Evolutionary conservation across 495 filamentous ascomycete genomes (phyloP).

Genomic region (Lophiostoma macrostomum): DNA sequence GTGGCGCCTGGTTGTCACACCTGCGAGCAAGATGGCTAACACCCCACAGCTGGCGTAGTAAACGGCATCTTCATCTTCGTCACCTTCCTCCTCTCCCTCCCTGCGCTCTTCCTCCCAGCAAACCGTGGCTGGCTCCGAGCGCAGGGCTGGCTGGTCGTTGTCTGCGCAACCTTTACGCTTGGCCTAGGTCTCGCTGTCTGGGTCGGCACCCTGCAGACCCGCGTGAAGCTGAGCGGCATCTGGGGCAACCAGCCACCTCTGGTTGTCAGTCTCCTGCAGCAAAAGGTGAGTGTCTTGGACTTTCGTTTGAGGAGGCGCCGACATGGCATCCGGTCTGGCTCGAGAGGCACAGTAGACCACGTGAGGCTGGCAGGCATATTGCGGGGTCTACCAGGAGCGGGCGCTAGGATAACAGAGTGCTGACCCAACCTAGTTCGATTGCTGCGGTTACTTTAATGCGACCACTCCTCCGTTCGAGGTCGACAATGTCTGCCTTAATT

Average conservation of each 20-base stretch:
- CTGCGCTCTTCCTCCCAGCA: slow-evolving; percentile 38
- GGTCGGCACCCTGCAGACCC: slow-evolving; percentile 64
- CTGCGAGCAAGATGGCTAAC: slow-evolving; percentile 11
- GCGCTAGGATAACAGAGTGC: slow-evolving; percentile 10
- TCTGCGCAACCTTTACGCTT: slow-evolving; percentile 62
- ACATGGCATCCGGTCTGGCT: neutral
- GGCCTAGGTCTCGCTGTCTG: slow-evolving; percentile 64
- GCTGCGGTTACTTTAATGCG: slow-evolving; percentile 71
- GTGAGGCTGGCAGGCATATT: neutral
- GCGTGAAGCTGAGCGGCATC: slow-evolving; percentile 52
- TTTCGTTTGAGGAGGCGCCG: neutral
- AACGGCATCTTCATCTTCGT: slow-evolving; percentile 65
- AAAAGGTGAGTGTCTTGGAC: slow-evolving; percentile 49
- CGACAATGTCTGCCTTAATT: slow-evolving; percentile 59
- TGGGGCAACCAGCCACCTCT: slow-evolving; percentile 53
- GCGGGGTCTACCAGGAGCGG: neutral
- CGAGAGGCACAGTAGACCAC: neutral
- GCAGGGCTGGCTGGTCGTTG: slow-evolving; percentile 56
- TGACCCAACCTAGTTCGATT: slow-evolving; percentile 55
- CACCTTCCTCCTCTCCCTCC: slow-evolving; percentile 45
- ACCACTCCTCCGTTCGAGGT: slow-evolving; percentile 61
- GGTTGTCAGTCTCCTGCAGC: slow-evolving; percentile 62
- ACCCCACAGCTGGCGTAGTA: slow-evolving; percentile 55
- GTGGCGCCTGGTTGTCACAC: slow-evolving; percentile 4
- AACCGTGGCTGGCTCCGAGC: slow-evolving; percentile 46